Conservation (phyloP, 805 yeast species). For the Saccharomyces jurei region DNA sequence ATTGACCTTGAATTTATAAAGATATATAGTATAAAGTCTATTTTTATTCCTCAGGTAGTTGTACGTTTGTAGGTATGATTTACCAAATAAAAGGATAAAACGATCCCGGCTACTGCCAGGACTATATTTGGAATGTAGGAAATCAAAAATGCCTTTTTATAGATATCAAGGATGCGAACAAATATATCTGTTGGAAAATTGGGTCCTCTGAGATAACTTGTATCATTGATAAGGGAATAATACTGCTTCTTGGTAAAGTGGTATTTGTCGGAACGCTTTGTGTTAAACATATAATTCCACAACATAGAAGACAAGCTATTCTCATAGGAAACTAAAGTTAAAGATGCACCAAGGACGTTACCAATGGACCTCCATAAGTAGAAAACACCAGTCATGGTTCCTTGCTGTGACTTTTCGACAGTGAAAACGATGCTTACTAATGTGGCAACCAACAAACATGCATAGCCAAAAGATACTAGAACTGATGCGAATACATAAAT, state of each 20-base stretch:
- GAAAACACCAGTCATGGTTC: slow-evolving; percentile 42
- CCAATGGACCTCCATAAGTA: slow-evolving; percentile 44
- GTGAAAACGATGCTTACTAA: slow-evolving; percentile 44
- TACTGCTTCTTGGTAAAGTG: slow-evolving; percentile 19
- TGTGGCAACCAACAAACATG: slow-evolving; percentile 50
- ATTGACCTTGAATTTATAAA: background rate
- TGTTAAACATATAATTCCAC: slow-evolving; percentile 25
- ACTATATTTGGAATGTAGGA: slow-evolving; percentile 25
- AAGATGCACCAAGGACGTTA: slow-evolving; percentile 39
- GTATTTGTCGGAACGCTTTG: slow-evolving; percentile 3
- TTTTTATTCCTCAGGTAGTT: background rate
- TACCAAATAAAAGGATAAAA: slow-evolving; percentile 11
- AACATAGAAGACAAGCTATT: slow-evolving; percentile 27
- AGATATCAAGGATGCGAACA: slow-evolving; percentile 15
- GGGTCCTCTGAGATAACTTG: slow-evolving; percentile 21
- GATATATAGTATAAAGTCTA: background rate
- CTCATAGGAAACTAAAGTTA: slow-evolving; percentile 34
- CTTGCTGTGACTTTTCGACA: slow-evolving; percentile 39
- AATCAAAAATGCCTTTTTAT: slow-evolving; percentile 20
- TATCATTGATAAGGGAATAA: slow-evolving; percentile 18
- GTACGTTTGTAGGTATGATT: slow-evolving; percentile 4
- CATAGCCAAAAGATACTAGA: slow-evolving; percentile 40
- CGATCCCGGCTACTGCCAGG: slow-evolving; percentile 15
- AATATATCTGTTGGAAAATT: slow-evolving; percentile 17
- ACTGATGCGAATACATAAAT: slow-evolving; percentile 27